Evolutionary conservation across 2,329 filamentous ascomycete species (phyloP), one percentile per base, ranked within the genome.

Genomic region (Dothideomycetidae sp.): DNA sequence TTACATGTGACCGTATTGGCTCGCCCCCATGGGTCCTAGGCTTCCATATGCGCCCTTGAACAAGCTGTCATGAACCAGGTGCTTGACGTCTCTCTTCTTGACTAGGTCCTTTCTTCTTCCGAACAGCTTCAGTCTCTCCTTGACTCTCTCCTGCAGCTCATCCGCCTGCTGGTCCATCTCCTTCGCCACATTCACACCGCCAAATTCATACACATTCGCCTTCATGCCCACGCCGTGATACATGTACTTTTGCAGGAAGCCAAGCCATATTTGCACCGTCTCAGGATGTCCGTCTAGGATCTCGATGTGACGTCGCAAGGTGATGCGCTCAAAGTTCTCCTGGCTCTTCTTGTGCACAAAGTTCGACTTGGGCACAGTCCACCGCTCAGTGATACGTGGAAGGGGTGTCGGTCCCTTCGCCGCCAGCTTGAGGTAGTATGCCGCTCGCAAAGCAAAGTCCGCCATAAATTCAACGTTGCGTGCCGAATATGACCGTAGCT

Each of bases 221-320:
- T 98, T 98, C 85, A 98, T 92, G 51, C 90, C 90, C 29, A 96
- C 78, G n/a, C 90, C 90, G 48, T 92, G 82, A 56, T 90, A 93
- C 29, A 85, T 82, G 55, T 94, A 80, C 61, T 93, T 93, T 53
- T 81, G 74, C 53, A 98, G 58, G 55, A 93, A 96, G 0, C 84
- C 85, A 41, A 98, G 64, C 90, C 90, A 98, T 17, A 86, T 60
- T 59, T 92, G 80, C 23, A 98, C 85, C 1, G 76, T 78, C 56
- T 94, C 83, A 1, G 85, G 77, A 52, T 94, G 71, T 0, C 85
- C 90, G 53, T 96, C 90, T 47, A 83, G 79, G 53, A 98, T 90
- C 60, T 93, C 85, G 36, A 98, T 85, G 50, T 94, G 59, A 10
- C 90, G 69, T 38, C 86, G 73, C 50, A 86, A 61, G 1, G 90